phyloP scores from a whole-genome alignment of 306 rosid species.

The Vachellia pachyceras region DNA sequence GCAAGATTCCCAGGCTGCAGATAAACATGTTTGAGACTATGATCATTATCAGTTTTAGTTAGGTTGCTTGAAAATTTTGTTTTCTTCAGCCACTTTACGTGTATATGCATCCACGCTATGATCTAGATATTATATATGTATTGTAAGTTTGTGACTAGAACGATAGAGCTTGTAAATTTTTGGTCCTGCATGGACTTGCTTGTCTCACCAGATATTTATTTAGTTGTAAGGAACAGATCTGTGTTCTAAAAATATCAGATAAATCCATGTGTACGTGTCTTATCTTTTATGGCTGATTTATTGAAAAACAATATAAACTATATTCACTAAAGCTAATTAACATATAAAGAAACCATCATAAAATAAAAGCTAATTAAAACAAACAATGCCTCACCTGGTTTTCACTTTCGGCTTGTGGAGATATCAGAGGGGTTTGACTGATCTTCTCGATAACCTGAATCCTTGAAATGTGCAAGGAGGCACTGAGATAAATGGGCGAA shows the following conservation, averaged over 20 bases:
- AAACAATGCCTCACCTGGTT: background rate
- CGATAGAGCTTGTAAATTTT: constrained; percentile 38
- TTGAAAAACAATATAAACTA: too few relatives aligned
- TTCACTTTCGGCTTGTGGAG: constrained; percentile 13
- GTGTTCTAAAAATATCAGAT: background rate
- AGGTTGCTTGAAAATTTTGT: constrained; percentile 39
- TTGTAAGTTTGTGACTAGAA: constrained; percentile 8
- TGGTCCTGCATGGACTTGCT: constrained; percentile 14
- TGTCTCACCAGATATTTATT: constrained; percentile 31
- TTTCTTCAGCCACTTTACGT: constrained; percentile 36
- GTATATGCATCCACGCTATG: constrained; percentile 44
- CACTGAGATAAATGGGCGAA: constrained; percentile 8
- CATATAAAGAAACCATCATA: background rate
- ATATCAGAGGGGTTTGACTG: constrained; percentile 25
- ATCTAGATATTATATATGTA: constrained; percentile 32
- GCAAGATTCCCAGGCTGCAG: constrained; percentile 48
- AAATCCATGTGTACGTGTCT: background rate
- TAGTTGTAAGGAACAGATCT: constrained; percentile 29
- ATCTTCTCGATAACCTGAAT: constrained; percentile 34
- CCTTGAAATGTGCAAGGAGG: constrained; percentile 39
- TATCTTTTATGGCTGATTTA: background rate
- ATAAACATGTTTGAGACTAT: constrained; percentile 45
- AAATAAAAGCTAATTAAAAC: constrained; percentile 13
- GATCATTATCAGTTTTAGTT: constrained; percentile 38
- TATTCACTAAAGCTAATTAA: too few relatives aligned